Evolutionary conservation across 1,284 basidiomycete genomes (phyloP).

Genomic region (Vanrija pseudolonga): DNA sequence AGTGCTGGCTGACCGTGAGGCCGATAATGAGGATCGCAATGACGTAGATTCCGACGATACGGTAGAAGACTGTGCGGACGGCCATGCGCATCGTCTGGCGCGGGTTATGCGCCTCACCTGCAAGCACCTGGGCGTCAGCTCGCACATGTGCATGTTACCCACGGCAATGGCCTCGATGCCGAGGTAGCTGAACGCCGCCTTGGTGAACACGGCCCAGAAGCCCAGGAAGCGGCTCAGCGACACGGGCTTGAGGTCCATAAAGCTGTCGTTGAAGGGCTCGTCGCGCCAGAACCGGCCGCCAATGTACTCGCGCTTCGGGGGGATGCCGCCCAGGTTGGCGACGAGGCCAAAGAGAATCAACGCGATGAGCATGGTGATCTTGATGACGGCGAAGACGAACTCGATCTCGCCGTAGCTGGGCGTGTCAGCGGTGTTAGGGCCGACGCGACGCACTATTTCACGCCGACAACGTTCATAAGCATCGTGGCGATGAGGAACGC

Average conservation of each 20-base stretch:
- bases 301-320: slow-evolving; percentile 53
- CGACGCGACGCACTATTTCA: background rate
- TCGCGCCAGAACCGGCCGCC: slow-evolving; percentile 60
- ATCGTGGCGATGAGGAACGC: slow-evolving; percentile 5
- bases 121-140: too few species aligned
- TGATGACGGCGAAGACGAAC: slow-evolving; percentile 65
- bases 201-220: slow-evolving; percentile 59
- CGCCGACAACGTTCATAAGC: background rate
- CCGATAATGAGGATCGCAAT: slow-evolving; percentile 12
- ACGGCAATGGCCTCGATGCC: slow-evolving; percentile 48
- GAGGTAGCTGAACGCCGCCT: slow-evolving; percentile 35
- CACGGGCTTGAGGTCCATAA: slow-evolving; percentile 18
- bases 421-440: background rate
- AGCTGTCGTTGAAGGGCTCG: slow-evolving; percentile 50
- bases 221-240: slow-evolving; percentile 54
- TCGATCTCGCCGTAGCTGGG: slow-evolving; percentile 40
- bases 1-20: slow-evolving; percentile 48
- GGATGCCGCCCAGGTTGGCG: slow-evolving; percentile 67
- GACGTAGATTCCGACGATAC: slow-evolving; percentile 63
- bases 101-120: slow-evolving; percentile 57
- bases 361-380: slow-evolving; percentile 60
- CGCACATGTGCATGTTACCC: too few species aligned
- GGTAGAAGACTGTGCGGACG: slow-evolving; percentile 64
- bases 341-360: slow-evolving; percentile 61
- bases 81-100: slow-evolving; percentile 68